A percentile compares a stretch with the other conserved stretches of the same genome.
Conservation (phyloP, 495 filamentous ascomycete genomes). For the Neurospora sp. region DNA sequence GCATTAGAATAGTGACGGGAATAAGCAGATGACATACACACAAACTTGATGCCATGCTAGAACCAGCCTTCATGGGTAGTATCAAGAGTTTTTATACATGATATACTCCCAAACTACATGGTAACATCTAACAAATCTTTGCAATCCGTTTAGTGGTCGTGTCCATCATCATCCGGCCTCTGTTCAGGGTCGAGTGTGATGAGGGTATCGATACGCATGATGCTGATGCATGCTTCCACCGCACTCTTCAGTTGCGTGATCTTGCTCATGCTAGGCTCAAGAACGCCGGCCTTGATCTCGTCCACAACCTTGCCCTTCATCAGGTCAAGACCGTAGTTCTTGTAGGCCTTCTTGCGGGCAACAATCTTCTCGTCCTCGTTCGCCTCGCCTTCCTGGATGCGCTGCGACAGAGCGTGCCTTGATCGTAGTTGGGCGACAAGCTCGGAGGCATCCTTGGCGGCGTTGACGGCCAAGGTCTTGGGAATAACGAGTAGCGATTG, state of each 20-base stretch:
- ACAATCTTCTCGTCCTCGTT: slow-evolving; percentile 79
- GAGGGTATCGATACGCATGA: slow-evolving; percentile 99
- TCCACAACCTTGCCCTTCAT: slow-evolving; percentile 85
- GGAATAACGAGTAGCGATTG: slow-evolving; percentile 89
- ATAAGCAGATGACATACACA: neutral
- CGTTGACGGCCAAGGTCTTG: slow-evolving; percentile 94
- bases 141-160: slow-evolving; percentile 46
- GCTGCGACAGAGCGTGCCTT: slow-evolving; percentile 88
- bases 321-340: slow-evolving; percentile 94
- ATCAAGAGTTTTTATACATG: neutral
- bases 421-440: slow-evolving; percentile 92
- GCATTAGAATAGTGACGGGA: neutral
- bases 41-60: neutral
- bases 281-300: slow-evolving; percentile 83
- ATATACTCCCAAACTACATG: neutral
- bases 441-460: slow-evolving; percentile 90
- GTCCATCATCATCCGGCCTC: slow-evolving; percentile 65
- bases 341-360: slow-evolving; percentile 90
- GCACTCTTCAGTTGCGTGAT: slow-evolving; percentile 96
- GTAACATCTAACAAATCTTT: neutral
- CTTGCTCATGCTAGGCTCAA: slow-evolving; percentile 98
- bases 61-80: neutral
- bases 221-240: slow-evolving; percentile 96
- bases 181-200: slow-evolving; percentile 95
- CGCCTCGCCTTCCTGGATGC: slow-evolving; percentile 68